Conservation (phyloP, 2,329 filamentous ascomycete species). For the Penicillium glabrum region DNA sequence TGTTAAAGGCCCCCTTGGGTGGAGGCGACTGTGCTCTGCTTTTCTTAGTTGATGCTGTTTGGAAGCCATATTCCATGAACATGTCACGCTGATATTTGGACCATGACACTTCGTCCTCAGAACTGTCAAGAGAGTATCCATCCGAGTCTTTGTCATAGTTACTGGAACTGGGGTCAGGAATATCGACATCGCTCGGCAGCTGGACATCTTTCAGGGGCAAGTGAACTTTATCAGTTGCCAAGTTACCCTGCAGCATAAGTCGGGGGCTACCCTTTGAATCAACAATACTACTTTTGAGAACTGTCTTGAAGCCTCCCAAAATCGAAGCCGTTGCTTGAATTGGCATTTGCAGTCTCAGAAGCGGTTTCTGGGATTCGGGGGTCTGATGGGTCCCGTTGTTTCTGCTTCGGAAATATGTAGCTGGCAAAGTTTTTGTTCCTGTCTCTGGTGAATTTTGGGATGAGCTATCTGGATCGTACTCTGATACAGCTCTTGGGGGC, state of each 20-base stretch:
- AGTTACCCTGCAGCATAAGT: conserved; percentile 10
- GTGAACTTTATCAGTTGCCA: background rate
- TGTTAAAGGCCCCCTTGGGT: background rate
- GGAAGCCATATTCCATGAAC: conserved; percentile 21
- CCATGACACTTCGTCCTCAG: conserved; percentile 6
- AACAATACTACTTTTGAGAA: conserved; percentile 26
- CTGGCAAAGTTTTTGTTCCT: background rate
- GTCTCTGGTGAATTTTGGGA: conserved; percentile 1
- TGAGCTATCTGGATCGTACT: background rate
- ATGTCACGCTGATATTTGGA: conserved; percentile 23
- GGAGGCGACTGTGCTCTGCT: background rate
- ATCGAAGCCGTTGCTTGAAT: background rate
- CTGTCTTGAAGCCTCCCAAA: background rate
- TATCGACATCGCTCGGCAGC: background rate
- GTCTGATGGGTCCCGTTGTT: conserved; percentile 3
- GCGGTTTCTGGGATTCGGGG: conserved; percentile 20
- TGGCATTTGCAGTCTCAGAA: conserved; percentile 7
- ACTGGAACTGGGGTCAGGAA: conserved; percentile 10
- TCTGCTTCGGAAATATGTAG: background rate
- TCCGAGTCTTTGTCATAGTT: conserved; percentile 6
- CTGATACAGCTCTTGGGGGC: background rate
- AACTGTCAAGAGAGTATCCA: background rate
- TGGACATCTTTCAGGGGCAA: background rate
- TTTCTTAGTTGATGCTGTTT: conserved; percentile 6
- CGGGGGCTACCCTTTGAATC: conserved; percentile 40